Conservation (phyloP, 331 rosid species). For the Cucumis variabilis region DNA sequence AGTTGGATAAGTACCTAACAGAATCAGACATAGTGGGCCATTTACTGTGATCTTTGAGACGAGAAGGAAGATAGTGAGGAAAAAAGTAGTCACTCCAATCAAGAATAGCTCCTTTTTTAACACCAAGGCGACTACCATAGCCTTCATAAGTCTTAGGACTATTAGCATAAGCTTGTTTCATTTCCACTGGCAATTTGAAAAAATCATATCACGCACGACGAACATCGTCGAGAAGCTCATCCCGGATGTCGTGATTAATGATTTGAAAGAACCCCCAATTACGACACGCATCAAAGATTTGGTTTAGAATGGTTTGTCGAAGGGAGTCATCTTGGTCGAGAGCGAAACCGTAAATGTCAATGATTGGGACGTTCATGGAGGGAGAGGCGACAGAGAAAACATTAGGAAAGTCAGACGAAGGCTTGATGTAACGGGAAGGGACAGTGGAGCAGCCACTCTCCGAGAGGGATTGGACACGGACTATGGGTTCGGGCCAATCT, state of each 20-base stretch:
- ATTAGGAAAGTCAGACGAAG: slow-evolving; percentile 44
- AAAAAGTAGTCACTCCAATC: slow-evolving; percentile 67
- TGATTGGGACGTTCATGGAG: slow-evolving; percentile 49
- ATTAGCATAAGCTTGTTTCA: slow-evolving; percentile 53
- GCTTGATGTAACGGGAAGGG: slow-evolving; percentile 58
- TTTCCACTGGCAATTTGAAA: slow-evolving; percentile 51
- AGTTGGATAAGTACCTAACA: slow-evolving; percentile 31
- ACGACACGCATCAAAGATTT: slow-evolving; percentile 51
- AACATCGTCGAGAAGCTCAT: slow-evolving; percentile 40
- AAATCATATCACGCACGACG: slow-evolving; percentile 49
- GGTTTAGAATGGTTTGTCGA: slow-evolving; percentile 27
- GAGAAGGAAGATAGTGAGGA: slow-evolving; percentile 53
- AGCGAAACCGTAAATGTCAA: slow-evolving; percentile 44
- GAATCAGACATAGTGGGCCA: slow-evolving; percentile 46
- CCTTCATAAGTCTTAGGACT: slow-evolving; percentile 64
- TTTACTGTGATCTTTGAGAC: slow-evolving; percentile 49
- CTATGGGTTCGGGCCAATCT: slow-evolving; percentile 67
- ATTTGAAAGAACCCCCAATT: slow-evolving; percentile 64
- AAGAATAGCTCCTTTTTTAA: slow-evolving; percentile 60
- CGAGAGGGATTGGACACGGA: slow-evolving; percentile 61
- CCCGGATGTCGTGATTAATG: slow-evolving; percentile 52
- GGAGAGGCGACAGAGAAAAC: background rate
- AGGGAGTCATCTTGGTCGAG: background rate
- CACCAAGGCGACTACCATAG: slow-evolving; percentile 60
- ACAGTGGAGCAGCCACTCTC: slow-evolving; percentile 38